A percentile compares a stretch with the other conserved stretches of the same genome.
Conservation (phyloP, 148 eudicot genomes). For the Rhododendron henanense region DNA sequence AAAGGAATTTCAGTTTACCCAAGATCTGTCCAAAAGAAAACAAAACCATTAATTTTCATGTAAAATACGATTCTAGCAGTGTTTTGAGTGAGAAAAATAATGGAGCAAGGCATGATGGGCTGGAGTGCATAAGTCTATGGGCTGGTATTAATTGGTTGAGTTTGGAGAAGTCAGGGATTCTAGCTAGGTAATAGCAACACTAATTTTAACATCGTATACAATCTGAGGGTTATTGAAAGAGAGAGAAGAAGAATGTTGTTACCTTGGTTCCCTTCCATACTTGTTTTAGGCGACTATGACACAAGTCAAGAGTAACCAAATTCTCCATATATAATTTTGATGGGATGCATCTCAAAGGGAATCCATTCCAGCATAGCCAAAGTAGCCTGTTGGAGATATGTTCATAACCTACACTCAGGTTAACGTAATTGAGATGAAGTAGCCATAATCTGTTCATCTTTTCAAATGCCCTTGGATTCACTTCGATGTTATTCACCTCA, state of each 20-base stretch:
- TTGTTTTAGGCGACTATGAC: background rate
- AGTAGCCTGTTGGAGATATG: background rate
- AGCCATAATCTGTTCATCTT: background rate
- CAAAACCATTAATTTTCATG: background rate
- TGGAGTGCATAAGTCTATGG: background rate
- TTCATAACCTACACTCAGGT: background rate
- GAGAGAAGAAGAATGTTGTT: background rate
- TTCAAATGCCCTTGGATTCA: slow-evolving; percentile 5
- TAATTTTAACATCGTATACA: background rate
- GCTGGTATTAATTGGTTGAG: background rate
- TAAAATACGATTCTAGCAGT: background rate
- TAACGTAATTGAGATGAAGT: slow-evolving; percentile 1
- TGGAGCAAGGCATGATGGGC: background rate
- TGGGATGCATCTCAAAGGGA: background rate
- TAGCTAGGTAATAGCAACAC: background rate
- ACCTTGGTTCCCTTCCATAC: slow-evolving; percentile 5
- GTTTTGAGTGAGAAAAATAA: background rate
- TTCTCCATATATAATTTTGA: background rate
- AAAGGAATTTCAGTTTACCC: background rate
- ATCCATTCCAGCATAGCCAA: slow-evolving; percentile 5
- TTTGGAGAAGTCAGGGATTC: background rate
- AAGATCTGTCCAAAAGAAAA: background rate
- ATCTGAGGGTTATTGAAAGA: background rate
- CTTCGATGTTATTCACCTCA: background rate
- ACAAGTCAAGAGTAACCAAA: background rate